Evolutionary conservation across 441 rosid genomes (phyloP), one percentile per base, ranked within the genome.

Genomic region (Populus hybrid): DNA sequence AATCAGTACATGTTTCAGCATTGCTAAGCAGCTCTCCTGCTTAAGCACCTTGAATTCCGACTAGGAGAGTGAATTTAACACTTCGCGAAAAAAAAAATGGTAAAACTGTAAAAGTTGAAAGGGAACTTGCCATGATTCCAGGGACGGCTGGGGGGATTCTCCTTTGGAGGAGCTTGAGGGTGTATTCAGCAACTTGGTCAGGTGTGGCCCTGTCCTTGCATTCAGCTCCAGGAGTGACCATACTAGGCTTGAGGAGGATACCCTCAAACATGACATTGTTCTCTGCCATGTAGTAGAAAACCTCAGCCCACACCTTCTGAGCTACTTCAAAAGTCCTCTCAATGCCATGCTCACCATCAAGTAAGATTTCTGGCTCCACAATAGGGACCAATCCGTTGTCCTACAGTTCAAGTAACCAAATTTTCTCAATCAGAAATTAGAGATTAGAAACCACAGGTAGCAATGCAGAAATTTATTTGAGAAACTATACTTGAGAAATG

Each of bases 221-320:
- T 83, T 92, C 99, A 40, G 95, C 99, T 6, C 99, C 99, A 6
- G 99, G 97, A 50, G 98, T 95, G 59, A 95, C 98, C 99, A 95
- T 95, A 88, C 97, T 95, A 8, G 99, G 99, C 90, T 95, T 95
- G 75, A 92, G 84, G 74, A 93, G 99, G 83, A 94, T 94, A 71
- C 97, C 98, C 84, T 95, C 97, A 65, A 91, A 92, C 93, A 88
- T 21, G 53, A 90, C 97, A 80, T 92, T 91, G 91, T 92, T 93
- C 86, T 93, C 93, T 6, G 99, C 93, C 26, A 95, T 77, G 92
- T 93, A 95, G 88, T 82, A 95, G 94, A 93, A 93, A 74, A 95
- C 97, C 81, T 95, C 98, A 57, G 99, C 89, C 98, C 99, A 95
- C 16, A 95, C 99, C 82, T 90, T 85, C 86, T 74, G 83, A 8